Evolutionary conservation across 192 early-diverging fungal species (phyloP), one percentile per base, ranked within the genome.

Genomic region (Coemansia sp.): DNA sequence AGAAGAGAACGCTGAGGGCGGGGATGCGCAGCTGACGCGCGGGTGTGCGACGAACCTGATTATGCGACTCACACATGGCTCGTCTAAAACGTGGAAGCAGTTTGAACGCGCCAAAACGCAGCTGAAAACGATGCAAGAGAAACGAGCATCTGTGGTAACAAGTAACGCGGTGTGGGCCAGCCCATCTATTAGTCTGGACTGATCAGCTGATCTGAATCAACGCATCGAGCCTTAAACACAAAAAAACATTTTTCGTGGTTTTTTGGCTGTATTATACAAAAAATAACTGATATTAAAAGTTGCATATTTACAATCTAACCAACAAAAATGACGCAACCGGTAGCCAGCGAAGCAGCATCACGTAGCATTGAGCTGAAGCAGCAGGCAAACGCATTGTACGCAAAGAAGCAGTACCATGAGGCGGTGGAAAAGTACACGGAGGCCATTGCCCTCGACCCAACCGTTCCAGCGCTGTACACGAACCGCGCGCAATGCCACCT

Each of bases 401-500:
- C 68, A 11, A 36, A 68, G 12, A 88, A 89, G 59, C 84, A 92
- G 52, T 98, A 88, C 68, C 81, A 89, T 6, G 87, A 91, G 50
- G 95, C 97, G n/a, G 86, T 93, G 23, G 90, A 92, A 47, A 88
- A 91, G 64, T 99, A 99, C 81, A 89, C 91, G 6, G 81, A 85
- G 64, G 95, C 95, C 3, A 96, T 99, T 52, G 84, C 86, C 47
- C 66, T 86, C 40, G 89, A 97, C 72, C 89, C 95, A 15, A 86
- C 87, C 24, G 87, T 92, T 0, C 84, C 93, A 4, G 89, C 89
- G 8, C 95, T 89, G 78, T 97, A 93, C 64, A 84, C 95, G 18
- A 99, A 99, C 75, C 86, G 97, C 23, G 91, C 94, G 15, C 89
- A 97, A 57, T 91, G 91, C 36, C 89, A 95, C 76, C 84, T 94